Percentiles rank a stretch among this genome's conserved stretches.
Conservation (phyloP, 1,284 basidiomycete genomes). For the Ceratobasidium sp. region DNA sequence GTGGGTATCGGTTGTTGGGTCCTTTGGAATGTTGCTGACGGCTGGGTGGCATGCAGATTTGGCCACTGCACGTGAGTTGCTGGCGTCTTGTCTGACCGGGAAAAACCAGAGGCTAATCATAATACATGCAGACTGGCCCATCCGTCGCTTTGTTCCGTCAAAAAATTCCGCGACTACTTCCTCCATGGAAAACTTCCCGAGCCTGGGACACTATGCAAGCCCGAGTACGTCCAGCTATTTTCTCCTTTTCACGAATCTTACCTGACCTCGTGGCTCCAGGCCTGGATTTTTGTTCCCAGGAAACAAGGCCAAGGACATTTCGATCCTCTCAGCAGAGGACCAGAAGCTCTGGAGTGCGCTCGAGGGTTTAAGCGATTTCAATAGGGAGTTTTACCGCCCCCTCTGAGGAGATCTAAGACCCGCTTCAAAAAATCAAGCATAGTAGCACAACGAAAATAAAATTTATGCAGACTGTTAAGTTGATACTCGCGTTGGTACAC, state of each 20-base stretch:
- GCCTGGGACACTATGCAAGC: slow-evolving; percentile 40
- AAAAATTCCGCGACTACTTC: slow-evolving; percentile 42
- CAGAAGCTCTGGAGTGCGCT: slow-evolving; percentile 13
- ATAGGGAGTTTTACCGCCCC: not conserved
- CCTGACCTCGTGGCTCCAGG: not conserved
- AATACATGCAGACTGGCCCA: slow-evolving; percentile 43
- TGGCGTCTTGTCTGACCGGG: not conserved
- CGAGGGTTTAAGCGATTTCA: slow-evolving; percentile 7
- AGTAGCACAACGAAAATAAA: no score
- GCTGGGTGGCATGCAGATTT: not conserved
- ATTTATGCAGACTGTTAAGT: not conserved
- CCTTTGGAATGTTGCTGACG: not conserved
- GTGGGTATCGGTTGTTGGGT: slow-evolving; percentile 4
- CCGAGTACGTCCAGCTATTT: slow-evolving; percentile 16
- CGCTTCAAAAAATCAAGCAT: not conserved
- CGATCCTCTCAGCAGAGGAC: slow-evolving; percentile 7
- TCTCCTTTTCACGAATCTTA: not conserved
- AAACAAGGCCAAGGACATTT: slow-evolving; percentile 22
- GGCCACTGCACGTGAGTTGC: slow-evolving; percentile 31
- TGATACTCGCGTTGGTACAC: not conserved
- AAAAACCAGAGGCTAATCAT: not conserved
- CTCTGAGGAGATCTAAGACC: not conserved
- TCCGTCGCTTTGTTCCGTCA: slow-evolving; percentile 44
- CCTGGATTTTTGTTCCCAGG: slow-evolving; percentile 29
- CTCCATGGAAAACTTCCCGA: slow-evolving; percentile 42